Percentiles rank a stretch among this genome's conserved stretches.
phyloP scores from a whole-genome alignment of 495 filamentous ascomycete species.

The Penicillium ochrochloron region DNA sequence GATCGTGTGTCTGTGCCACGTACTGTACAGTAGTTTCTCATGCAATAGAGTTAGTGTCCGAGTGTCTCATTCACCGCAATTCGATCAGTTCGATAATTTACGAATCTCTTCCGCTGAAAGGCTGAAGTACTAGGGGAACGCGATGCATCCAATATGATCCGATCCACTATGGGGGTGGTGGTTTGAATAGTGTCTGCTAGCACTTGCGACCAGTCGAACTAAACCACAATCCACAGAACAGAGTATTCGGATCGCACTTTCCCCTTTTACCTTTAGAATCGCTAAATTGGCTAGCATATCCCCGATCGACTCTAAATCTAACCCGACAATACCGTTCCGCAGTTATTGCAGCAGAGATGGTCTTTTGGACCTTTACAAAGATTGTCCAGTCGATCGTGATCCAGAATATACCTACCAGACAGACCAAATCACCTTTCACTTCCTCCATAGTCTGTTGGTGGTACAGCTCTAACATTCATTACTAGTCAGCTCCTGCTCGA shows the following conservation, averaged over 20 bases:
- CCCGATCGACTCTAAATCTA: background rate
- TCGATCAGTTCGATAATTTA: background rate
- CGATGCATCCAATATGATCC: background rate
- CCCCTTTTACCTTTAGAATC: background rate
- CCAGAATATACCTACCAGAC: background rate
- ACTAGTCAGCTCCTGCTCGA: background rate
- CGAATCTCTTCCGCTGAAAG: background rate
- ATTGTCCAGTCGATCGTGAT: background rate
- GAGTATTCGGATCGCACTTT: background rate
- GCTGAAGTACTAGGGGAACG: background rate
- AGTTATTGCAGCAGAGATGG: too few species aligned
- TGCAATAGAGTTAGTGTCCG: background rate
- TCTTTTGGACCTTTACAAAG: too few species aligned
- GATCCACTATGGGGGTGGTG: background rate
- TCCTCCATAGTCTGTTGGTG: background rate
- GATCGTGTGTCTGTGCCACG: background rate
- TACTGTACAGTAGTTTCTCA: background rate
- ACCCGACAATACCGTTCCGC: too few species aligned
- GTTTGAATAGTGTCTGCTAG: background rate
- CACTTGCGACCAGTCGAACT: conserved; percentile 2
- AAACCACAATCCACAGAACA: background rate
- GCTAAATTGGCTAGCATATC: background rate
- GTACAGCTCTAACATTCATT: conserved; percentile 16
- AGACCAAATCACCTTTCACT: background rate
- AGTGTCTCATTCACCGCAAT: background rate